Base-by-base conservation (phyloP, 441 rosid species). In the Populus hybrid region DNA sequence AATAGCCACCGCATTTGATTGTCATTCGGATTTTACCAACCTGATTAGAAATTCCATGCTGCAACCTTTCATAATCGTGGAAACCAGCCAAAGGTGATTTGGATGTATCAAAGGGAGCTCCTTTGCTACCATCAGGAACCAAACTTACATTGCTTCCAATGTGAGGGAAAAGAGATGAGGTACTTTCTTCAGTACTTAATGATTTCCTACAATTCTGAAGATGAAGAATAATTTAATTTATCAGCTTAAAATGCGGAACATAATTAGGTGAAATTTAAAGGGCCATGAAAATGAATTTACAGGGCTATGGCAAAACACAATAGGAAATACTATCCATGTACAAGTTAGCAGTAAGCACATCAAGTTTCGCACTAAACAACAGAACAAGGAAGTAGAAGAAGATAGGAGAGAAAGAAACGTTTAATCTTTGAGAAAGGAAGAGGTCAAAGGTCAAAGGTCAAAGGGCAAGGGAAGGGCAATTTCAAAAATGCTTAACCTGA, bases 51-150 rank as follows among this genome's bases (percentile, higher is more conserved):
- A 79, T 83, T 76, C 86, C 88, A 57, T 91, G 89, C 75, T 84
- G 87, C 78, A 86, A 79, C 85, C 93, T 89, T 89, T 97, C 98
- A 73, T 73, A 82, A 71, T 83, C 76, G 78, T 97, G 98, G 86
- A 94, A 97, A 88, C 81, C 89, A 78, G 91, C 86, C 85, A 94
- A 72, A 74, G 98, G 98, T 65, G 97, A 89, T 81, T 85, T 75
- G 46, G 85, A 87, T 30, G 87, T 79, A 82, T 93, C 92, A 40
- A 87, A 86, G 72, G 86, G 84, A 74, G 83, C 79, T 76, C 81
- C 86, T 65, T 78, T 78, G 59, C 79, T 75, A 63, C 81, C 90
- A 76, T 80, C 85, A 78, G 86, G 79, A 86, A 84, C 79, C 84
- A 93, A 75, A 80, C 77, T 89, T 69, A 89, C 82, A 76, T 91